Evolutionary conservation across 1,284 basidiomycete genomes (phyloP).

Genomic region (Gomphus bonarii): DNA sequence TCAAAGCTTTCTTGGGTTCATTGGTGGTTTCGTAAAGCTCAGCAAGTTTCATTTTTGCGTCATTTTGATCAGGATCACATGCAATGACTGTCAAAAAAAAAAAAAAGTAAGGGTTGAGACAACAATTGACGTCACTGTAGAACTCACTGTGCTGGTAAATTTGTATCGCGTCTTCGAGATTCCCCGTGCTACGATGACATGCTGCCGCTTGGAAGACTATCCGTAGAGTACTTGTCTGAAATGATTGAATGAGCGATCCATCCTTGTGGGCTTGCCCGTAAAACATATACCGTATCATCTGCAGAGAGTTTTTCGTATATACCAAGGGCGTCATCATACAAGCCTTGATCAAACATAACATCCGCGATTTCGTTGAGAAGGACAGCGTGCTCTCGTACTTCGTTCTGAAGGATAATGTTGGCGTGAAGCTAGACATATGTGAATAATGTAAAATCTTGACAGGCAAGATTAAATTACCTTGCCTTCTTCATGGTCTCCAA

Average conservation of each 20-base stretch:
- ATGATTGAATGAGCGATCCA: not conserved
- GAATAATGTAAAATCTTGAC: not conserved
- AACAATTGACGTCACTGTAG: not conserved
- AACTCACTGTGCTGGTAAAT: conserved; percentile 73
- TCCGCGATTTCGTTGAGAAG: conserved; percentile 80
- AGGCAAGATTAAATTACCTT: conserved; percentile 40
- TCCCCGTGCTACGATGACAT: conserved; percentile 65
- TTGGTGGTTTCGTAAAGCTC: conserved; percentile 81
- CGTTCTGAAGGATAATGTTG: conserved; percentile 56
- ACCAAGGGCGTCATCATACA: conserved; percentile 67
- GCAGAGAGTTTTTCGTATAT: conserved; percentile 70
- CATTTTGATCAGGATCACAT: conserved; percentile 64
- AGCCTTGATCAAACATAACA: conserved; percentile 65
- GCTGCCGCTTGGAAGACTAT: conserved; percentile 61
- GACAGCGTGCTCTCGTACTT: conserved; percentile 65
- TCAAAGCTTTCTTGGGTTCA: conserved; percentile 73
- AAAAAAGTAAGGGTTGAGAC: conserved; percentile 7
- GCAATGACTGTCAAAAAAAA: conserved; percentile 44
- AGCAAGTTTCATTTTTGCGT: conserved; percentile 82
- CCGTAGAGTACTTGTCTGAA: conserved; percentile 57
- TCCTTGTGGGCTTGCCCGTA: not conserved
- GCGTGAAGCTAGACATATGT: conserved; percentile 55
- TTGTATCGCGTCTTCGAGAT: conserved; percentile 66
- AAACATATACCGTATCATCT: conserved; percentile 46
- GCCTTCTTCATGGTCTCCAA: conserved; percentile 75